phyloP scores from a whole-genome alignment of 371 early-diverging fungal genomes.

The Homolaphlyctis polyrhiza region DNA sequence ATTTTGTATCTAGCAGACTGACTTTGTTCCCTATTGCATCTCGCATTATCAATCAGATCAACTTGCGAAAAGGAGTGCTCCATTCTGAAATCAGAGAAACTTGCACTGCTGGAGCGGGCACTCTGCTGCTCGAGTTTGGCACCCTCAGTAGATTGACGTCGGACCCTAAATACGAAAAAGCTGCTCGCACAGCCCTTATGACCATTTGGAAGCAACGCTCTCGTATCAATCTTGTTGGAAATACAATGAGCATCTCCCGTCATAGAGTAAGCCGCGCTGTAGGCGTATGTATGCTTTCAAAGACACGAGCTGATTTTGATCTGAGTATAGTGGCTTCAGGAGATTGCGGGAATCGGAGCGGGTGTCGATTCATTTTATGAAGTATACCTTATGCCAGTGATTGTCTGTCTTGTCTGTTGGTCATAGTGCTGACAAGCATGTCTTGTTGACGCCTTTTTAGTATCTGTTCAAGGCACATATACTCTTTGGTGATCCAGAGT shows the following conservation, averaged over 20 bases:
- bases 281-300: too few relatives aligned
- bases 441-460: slow-evolving; percentile 12
- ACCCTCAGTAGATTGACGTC: slow-evolving; percentile 81
- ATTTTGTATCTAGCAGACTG: too few relatives aligned
- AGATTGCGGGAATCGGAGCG: slow-evolving; percentile 64
- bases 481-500: slow-evolving; percentile 76
- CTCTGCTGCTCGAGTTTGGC: slow-evolving; percentile 93
- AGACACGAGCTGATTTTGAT: slow-evolving; percentile 1
- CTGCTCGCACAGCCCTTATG: slow-evolving; percentile 19
- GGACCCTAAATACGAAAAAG: slow-evolving; percentile 63
- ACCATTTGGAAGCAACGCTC: slow-evolving; percentile 75
- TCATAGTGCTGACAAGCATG: neutral
- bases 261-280: too few relatives aligned
- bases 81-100: slow-evolving; percentile 68
- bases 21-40: too few relatives aligned
- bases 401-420: neutral
- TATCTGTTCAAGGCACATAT: slow-evolving; percentile 86
- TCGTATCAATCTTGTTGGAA: slow-evolving; percentile 72
- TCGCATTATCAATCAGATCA: slow-evolving; percentile 48
- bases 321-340: slow-evolving; percentile 31
- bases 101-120: slow-evolving; percentile 90
- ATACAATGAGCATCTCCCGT: slow-evolving; percentile 62
- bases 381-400: neutral
- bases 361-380: slow-evolving; percentile 93
- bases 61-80: slow-evolving; percentile 70